Evolutionary conservation across 306 rosid species (phyloP).

Genomic region (Coriaria nepalensis): DNA sequence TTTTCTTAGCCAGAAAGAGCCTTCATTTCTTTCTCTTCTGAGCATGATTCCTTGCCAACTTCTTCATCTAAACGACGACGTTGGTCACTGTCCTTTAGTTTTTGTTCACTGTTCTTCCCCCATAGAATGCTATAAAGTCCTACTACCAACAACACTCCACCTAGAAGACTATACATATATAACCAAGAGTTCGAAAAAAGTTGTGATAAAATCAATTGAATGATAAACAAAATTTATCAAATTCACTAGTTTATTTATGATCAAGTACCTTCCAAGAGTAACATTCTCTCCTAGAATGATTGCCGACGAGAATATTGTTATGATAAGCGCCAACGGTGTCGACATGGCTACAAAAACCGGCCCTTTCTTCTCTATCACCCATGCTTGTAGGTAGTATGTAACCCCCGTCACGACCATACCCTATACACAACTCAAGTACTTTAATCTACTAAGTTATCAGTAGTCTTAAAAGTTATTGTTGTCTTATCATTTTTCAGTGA

Average conservation of each 20-base stretch:
- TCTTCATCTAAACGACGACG: not conserved
- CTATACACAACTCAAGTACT: slow-evolving; percentile 25
- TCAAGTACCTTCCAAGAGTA: slow-evolving; percentile 53
- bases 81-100: not conserved
- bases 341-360: slow-evolving; percentile 82
- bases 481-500: too few species aligned
- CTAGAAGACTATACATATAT: not conserved
- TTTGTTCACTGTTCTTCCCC: slow-evolving; percentile 12
- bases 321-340: slow-evolving; percentile 48
- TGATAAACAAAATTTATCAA: not conserved
- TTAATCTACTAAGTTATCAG: too few species aligned
- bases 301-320: slow-evolving; percentile 47
- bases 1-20: too few species aligned
- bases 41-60: slow-evolving; percentile 1
- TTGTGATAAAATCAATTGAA: not conserved
- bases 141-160: slow-evolving; percentile 3
- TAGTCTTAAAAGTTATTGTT: too few species aligned
- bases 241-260: too few species aligned
- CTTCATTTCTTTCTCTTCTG: not conserved
- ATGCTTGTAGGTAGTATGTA: slow-evolving; percentile 66
- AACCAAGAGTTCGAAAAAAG: not conserved
- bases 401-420: slow-evolving; percentile 72
- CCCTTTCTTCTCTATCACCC: slow-evolving; percentile 75
- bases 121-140: slow-evolving; percentile 7
- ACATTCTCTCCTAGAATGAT: slow-evolving; percentile 46